Evolutionary conservation across 2,329 filamentous ascomycete genomes (phyloP), one percentile per base, ranked within the genome.

Genomic region (Neofusicoccum laricinum): DNA sequence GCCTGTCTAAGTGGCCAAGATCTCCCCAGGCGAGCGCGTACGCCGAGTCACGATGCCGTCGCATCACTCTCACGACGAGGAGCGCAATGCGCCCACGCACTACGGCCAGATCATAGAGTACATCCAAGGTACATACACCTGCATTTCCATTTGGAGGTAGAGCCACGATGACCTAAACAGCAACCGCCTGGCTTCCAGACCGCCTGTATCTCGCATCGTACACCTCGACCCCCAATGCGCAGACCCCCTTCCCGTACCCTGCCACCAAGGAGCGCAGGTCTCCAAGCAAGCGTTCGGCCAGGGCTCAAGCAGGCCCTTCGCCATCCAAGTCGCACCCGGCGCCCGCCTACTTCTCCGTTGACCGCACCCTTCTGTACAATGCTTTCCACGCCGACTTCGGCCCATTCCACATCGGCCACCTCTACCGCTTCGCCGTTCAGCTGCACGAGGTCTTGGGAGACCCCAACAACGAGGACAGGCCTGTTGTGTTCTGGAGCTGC

Each of bases 331-430:
- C 79, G 65, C 78, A 82, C n/a, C 79, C 83, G 61, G 80, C 88
- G 63, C 95, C 95, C 0, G 93, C 91, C 75, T 99, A 98, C 81
- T 99, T 99, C 79, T 94, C 92, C 58, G 89, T 98, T 69, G 95
- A 99, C 75, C 92, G 96, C 75, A 90, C 84, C 45, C 88, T 99
- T 49, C 85, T 97, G 51, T 99, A 99, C 84, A 99, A 99, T 78
- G 93, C 94, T 36, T 99, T 99, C 79, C 93, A 98, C 80, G 93
- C 96, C 73, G 95, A 99, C 80, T 99, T 99, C 77, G 95, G 95
- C 72, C 95, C 95, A 72, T 84, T 99, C 66, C 95, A 99, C 81
- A 96, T 99, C 70, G 95, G 95, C 30, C 95, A 99, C 77, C 82
- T 99, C 45, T 99, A 98, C 83, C 88, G 95, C 67, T 99, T 98